Base-by-base conservation (phyloP, 2,329 filamentous ascomycete genomes). In the Dactylellina sp. region DNA sequence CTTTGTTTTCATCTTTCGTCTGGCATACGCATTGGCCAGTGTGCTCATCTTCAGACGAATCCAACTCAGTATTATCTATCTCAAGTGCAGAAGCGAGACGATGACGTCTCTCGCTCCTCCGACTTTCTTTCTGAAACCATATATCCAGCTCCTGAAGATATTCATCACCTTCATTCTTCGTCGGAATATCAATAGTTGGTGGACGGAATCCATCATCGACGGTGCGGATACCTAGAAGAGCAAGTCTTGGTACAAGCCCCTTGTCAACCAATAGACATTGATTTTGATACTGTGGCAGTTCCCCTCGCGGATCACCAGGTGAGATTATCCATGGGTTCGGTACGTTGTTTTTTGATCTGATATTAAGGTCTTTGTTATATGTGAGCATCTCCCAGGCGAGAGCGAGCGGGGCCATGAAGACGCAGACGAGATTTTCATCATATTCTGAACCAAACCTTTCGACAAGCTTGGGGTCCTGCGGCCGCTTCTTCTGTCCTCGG, bases 371-470 rank as follows among this genome's bases (percentile, higher is more conserved):
- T 7, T 25, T 16, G 11, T 61, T 61, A 1, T 47, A 18, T 2
- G 37, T 35, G 14, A 64, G n/a, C n/a, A 61, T 18, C 18, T 74
- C 61, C 60, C 61, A 56, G 2, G 70, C 47, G 1, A 74, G 55
- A 9, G 61, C 70, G n/a, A 12, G 20, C 2, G 70, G 61, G 4
- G 25, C 24, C 14, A 74, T 65, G 2, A 42, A 28, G 9, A 74
- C 32, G 37, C 40, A 63, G 11, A 39, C 28, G 7, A 62, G 22
- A 22, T 37, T 11, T 20, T 40, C 7, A n/a, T 74, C 70, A 16
- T 61, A 74, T 22, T 53, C 32, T 12, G 53, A 20, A 12, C 65
- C 65, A 25, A 50, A 63, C 2, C 44, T 37, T 28, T 39, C 24
- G 2, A 49, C 50, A 2, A 71, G 14, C 4, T 11, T 28, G 0